Base-by-base conservation (phyloP, 768 basidiomycete species). In the Boletus tylopilopsis region DNA sequence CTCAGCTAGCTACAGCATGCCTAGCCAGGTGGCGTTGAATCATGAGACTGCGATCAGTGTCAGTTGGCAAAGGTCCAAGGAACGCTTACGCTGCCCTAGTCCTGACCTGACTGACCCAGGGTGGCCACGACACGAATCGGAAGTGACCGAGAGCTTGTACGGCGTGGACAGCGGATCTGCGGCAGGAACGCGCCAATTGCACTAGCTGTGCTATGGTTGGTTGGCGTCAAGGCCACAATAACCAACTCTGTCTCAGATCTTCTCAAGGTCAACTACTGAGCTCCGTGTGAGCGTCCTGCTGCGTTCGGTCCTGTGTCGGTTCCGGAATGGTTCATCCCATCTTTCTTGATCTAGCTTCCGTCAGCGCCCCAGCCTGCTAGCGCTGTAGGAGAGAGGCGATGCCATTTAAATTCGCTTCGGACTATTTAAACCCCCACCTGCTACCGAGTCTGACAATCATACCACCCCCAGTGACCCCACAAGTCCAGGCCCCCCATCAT, bases 371-470 rank as follows among this genome's bases (percentile, higher is more conserved):
- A 44, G 41, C 42, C 29, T 29, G 29, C 29, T 13, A 42, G 45
- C 47, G 36, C 35, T 7, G 44, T 57, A 24, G 21, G 29, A 30
- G 4, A 11, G 54, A 63, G 64, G 64, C 64, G 64, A 68, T 66
- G 64, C 57, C 47, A 27, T 42, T n/a, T n/a, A n/a, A n/a, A n/a
- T n/a, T 37, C 32, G 19, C 25, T 27, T 33, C 30, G 30, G 36
- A 50, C 27, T 59, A 67, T 70, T 60, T 70, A 68, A 69, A 37
- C 49, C 54, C 37, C 51, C 35, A 16, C 30, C 29, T 39, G 22
- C 30, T 15, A 21, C 45, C 56, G 34, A 21, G 5, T 11, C 12
- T 36, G 37, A 16, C 18, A 16, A 34, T 30, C 35, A 41, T 40
- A 50, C 33, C n/a, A n/a, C n/a, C n/a, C n/a, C n/a, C n/a, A n/a